These are phyloP conservation scores for Suillus placidus DNA, from an alignment of 768 basidiomycete species.

Conservation along the genomic window DNA sequence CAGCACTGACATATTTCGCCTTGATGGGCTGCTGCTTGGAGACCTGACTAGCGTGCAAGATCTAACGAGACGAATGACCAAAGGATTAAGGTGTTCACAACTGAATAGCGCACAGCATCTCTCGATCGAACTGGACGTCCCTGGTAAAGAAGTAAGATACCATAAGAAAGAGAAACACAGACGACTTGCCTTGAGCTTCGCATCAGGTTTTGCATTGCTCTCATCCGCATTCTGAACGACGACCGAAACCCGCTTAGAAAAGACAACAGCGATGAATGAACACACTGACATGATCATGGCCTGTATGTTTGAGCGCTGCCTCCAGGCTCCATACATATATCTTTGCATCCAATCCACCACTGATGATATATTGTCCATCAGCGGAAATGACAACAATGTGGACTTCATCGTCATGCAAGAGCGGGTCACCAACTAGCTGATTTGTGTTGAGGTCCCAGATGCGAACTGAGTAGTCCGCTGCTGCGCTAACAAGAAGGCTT, in stretches of 20 bases:
- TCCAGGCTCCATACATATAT: too few species aligned
- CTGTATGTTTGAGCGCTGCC: constrained; percentile 9
- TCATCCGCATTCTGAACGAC: background rate
- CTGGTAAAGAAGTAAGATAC: too few species aligned
- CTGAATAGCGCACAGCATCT: background rate
- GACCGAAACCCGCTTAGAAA: background rate
- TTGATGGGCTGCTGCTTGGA: background rate
- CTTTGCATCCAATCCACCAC: too few species aligned
- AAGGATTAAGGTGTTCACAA: too few species aligned
- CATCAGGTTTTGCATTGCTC: background rate
- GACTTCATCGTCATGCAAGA: constrained; percentile 83
- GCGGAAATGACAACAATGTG: constrained; percentile 75
- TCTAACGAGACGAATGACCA: too few species aligned
- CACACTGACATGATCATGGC: too few species aligned
- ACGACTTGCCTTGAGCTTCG: background rate
- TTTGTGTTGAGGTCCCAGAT: background rate
- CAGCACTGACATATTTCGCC: background rate
- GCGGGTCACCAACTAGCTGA: constrained; percentile 31
- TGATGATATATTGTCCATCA: too few species aligned
- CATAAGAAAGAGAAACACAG: too few species aligned
- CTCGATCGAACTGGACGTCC: background rate
- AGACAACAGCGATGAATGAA: too few species aligned
- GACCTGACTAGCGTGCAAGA: too few species aligned
- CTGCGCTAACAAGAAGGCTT: background rate
- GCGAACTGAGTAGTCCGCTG: background rate